Conservation (phyloP, 1,284 basidiomycete genomes). For the Meira nashicola region DNA sequence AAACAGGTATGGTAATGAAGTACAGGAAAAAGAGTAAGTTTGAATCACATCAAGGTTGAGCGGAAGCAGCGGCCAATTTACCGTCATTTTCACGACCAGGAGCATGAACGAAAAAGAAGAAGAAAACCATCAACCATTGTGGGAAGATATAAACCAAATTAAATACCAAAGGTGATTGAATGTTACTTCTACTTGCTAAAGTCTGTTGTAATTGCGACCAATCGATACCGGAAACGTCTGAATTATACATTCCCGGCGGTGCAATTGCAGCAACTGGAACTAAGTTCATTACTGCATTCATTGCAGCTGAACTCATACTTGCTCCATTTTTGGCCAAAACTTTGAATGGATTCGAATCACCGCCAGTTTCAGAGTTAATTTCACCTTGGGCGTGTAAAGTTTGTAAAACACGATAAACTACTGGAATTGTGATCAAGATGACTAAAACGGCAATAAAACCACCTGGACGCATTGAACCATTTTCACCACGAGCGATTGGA, state of each 20-base stretch:
- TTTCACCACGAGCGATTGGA: constrained; percentile 29
- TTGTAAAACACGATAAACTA: constrained; percentile 27
- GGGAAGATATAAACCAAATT: constrained; percentile 36
- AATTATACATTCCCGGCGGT: constrained; percentile 36
- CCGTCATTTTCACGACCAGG: constrained; percentile 19
- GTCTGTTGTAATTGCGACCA: constrained; percentile 33
- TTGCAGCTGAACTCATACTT: background rate
- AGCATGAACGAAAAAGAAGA: constrained; percentile 37
- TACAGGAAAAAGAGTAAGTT: background rate
- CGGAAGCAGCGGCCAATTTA: background rate
- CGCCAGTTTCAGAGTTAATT: constrained; percentile 21
- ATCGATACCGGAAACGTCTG: constrained; percentile 24
- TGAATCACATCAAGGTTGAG: background rate
- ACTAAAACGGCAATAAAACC: constrained; percentile 31
- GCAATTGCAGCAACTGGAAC: constrained; percentile 12
- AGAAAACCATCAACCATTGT: constrained; percentile 35
- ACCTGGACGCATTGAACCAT: constrained; percentile 22
- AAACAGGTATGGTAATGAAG: background rate
- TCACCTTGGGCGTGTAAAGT: constrained; percentile 26
- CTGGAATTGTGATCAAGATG: constrained; percentile 25
- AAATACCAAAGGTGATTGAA: constrained; percentile 33
- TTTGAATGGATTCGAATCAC: constrained; percentile 11
- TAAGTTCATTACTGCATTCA: background rate
- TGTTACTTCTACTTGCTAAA: constrained; percentile 24
- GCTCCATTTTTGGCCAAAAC: background rate